Conservation (phyloP, 179 eudicot genomes). For the Silene noctiflora region DNA sequence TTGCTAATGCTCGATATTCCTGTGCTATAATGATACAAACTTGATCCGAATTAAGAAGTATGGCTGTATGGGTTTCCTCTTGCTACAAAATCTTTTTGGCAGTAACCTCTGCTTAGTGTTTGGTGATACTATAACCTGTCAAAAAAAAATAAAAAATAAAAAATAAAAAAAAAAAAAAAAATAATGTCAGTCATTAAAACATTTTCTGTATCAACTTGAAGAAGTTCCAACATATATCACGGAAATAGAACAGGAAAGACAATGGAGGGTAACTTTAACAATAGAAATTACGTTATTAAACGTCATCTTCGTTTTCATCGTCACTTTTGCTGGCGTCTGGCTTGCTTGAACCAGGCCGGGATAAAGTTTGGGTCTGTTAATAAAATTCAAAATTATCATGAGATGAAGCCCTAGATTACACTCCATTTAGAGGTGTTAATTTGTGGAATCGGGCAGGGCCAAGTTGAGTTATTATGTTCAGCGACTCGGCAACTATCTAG, state of each 20-base stretch:
- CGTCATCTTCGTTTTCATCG: slow-evolving; percentile 24
- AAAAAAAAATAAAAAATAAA: too few species aligned
- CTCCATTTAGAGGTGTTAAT: too few species aligned
- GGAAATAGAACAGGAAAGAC: background rate
- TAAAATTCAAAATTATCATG: background rate
- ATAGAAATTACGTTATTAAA: slow-evolving; percentile 5
- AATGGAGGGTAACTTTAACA: background rate
- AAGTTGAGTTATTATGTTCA: too few species aligned
- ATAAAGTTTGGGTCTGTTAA: slow-evolving; percentile 47
- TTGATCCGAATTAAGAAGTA: background rate
- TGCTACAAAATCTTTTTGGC: slow-evolving; percentile 16
- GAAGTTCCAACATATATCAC: background rate
- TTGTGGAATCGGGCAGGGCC: too few species aligned
- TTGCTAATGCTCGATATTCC: slow-evolving; percentile 1
- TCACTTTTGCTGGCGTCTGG: slow-evolving; percentile 45
- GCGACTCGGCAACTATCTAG: too few species aligned
- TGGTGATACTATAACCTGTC: background rate
- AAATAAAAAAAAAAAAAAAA: too few species aligned
- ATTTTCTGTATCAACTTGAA: background rate
- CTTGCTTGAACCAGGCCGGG: slow-evolving; percentile 46
- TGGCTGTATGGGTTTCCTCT: background rate
- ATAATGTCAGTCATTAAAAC: too few species aligned
- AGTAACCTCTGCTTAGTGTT: background rate
- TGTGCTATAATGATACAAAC: background rate
- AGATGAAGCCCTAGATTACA: background rate